A percentile compares a stretch with the other conserved stretches of the same genome.
Evolutionary conservation across 495 filamentous ascomycete genomes (phyloP).

Genomic region (Pyronema domesticum): DNA sequence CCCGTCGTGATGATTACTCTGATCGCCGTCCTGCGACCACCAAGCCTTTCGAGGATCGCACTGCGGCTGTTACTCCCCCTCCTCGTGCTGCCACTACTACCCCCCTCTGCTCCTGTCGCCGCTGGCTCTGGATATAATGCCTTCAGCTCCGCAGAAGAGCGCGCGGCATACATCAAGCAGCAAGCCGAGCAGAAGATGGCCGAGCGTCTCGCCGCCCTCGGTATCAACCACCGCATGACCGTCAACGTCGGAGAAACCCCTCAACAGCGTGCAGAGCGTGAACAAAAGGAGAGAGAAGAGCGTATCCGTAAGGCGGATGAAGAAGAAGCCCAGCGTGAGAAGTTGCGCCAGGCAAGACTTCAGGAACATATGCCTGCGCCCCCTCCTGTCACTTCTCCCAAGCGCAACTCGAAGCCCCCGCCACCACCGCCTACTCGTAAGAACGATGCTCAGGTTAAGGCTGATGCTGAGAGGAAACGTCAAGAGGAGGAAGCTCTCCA

Average conservation of each 20-base stretch:
- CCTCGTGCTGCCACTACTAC: conserved; percentile 31
- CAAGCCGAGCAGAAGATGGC: conserved; percentile 95
- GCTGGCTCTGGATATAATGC: conserved; percentile 42
- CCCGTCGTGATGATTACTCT: conserved; percentile 20
- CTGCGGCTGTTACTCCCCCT: conserved; percentile 27
- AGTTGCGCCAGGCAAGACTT: conserved; percentile 69
- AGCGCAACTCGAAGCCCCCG: conserved; percentile 52
- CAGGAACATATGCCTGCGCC: conserved; percentile 55
- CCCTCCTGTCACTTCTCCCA: conserved; percentile 28
- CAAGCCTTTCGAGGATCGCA: conserved; percentile 26
- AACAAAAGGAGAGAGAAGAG: conserved; percentile 70
- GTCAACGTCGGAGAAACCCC: conserved; percentile 55
- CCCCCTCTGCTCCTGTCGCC: conserved; percentile 26
- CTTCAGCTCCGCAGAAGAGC: conserved; percentile 80
- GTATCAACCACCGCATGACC: conserved; percentile 57
- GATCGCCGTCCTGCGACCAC: conserved; percentile 7
- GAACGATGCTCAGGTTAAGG: conserved; percentile 40
- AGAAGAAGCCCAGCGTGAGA: conserved; percentile 80
- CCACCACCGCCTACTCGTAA: conserved; percentile 70
- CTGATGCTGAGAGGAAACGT: conserved; percentile 33
- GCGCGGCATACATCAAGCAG: conserved; percentile 89
- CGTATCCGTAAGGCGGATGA: conserved; percentile 78
- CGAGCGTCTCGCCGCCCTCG: conserved; percentile 86
- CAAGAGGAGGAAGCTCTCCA: conserved; percentile 32
- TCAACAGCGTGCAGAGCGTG: conserved; percentile 70